Percentiles rank a stretch among this genome's conserved stretches.
Conservation (phyloP, 2,329 filamentous ascomycete species). For the Claviceps quebecensis region DNA sequence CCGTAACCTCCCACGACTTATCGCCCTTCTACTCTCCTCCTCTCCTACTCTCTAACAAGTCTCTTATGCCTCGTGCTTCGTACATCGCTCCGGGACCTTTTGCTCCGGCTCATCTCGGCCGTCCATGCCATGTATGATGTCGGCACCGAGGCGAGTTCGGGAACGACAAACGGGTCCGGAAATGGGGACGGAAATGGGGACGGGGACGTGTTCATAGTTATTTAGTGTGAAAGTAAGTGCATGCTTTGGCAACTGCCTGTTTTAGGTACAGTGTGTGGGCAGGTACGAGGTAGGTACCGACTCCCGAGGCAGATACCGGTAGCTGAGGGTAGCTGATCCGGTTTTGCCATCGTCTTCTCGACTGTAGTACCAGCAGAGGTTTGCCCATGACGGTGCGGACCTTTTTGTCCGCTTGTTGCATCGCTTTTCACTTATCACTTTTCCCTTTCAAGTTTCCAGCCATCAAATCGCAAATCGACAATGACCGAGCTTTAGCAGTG, state of each 20-base stretch:
- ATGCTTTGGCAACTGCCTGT: no score
- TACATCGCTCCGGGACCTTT: neutral
- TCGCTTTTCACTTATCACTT: neutral
- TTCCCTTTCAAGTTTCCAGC: neutral
- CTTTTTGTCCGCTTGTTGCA: neutral
- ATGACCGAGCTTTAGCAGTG: no score
- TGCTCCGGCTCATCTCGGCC: neutral
- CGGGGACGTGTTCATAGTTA: no score
- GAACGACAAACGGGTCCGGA: neutral
- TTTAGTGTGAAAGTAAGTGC: no score
- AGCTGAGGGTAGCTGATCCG: no score
- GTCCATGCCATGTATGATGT: neutral
- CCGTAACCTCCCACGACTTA: no score
- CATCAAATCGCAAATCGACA: no score
- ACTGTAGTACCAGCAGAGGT: neutral
- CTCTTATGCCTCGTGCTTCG: neutral
- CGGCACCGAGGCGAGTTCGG: neutral
- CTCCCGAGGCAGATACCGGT: no score
- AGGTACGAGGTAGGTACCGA: neutral
- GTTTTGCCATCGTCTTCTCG: no score
- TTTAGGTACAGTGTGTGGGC: no score
- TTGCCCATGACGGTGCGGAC: neutral
- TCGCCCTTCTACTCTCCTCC: no score
- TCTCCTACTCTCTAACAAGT: no score
- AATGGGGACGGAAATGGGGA: neutral